Conservation (phyloP, 2,329 filamentous ascomycete genomes). For the Paecilomyces sp. region DNA sequence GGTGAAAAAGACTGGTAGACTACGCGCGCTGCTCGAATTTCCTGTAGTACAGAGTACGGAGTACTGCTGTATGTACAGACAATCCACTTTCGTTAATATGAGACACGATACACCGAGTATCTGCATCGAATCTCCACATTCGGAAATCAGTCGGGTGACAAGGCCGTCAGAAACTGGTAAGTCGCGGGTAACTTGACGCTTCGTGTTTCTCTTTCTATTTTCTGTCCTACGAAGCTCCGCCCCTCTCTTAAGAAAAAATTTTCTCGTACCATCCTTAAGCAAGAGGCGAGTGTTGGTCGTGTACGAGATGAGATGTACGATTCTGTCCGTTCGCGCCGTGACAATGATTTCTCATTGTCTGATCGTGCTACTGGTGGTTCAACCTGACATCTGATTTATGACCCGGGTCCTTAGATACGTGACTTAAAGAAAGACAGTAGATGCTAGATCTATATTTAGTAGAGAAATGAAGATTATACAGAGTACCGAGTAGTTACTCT, state of each 20-base stretch:
- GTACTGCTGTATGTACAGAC: not conserved
- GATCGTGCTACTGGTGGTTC: too few species aligned
- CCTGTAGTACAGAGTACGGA: not conserved
- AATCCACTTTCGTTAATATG: not conserved
- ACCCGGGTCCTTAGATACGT: too few species aligned
- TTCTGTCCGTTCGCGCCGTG: too few species aligned
- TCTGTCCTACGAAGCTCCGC: not conserved
- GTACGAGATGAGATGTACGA: not conserved
- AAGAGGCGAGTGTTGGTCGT: not conserved
- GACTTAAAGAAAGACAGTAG: too few species aligned
- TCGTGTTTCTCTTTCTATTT: not conserved
- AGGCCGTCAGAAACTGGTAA: not conserved
- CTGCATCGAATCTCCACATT: not conserved
- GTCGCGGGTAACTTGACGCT: not conserved
- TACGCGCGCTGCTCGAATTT: not conserved
- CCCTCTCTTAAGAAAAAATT: not conserved
- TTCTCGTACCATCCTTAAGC: not conserved
- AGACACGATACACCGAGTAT: not conserved
- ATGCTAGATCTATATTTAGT: too few species aligned
- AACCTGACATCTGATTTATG: too few species aligned
- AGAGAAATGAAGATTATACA: too few species aligned
- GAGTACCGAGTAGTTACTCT: not conserved
- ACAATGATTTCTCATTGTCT: too few species aligned
- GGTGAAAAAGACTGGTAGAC: not conserved
- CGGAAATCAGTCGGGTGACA: not conserved